These are phyloP conservation scores for Aphanomyces astaci DNA, from an alignment of 352 stramenopile genomes.

Conservation along the genomic window DNA sequence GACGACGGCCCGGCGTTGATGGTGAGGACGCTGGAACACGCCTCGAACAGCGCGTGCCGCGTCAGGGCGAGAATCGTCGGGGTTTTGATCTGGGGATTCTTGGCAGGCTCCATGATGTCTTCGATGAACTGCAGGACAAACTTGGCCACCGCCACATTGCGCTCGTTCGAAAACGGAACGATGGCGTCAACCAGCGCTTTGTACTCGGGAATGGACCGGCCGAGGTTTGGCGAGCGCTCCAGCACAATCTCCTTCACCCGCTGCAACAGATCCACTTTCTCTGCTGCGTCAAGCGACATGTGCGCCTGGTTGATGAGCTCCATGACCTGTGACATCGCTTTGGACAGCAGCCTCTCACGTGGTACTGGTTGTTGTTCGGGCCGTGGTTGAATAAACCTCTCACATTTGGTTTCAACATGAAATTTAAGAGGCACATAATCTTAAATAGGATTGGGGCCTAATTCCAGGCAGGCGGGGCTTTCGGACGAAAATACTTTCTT, in stretches of 20 bases:
- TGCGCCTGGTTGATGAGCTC: slow-evolving; percentile 19
- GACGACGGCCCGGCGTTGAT: slow-evolving; percentile 20
- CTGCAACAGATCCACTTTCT: slow-evolving; percentile 52
- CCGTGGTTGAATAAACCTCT: neutral
- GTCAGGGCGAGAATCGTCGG: slow-evolving; percentile 44
- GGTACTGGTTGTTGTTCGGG: neutral
- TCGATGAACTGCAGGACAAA: slow-evolving; percentile 45
- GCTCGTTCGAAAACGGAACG: slow-evolving; percentile 9
- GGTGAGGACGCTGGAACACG: slow-evolving; percentile 1
- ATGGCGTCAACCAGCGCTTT: slow-evolving; percentile 48
- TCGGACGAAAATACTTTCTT: too few relatives aligned
- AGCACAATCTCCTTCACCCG: slow-evolving; percentile 54
- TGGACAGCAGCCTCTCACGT: neutral
- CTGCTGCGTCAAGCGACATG: slow-evolving; percentile 21
- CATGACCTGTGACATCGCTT: slow-evolving; percentile 13
- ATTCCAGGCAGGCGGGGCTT: too few relatives aligned
- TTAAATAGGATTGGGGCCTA: too few relatives aligned
- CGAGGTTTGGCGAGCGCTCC: slow-evolving; percentile 37
- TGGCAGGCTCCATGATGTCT: slow-evolving; percentile 27
- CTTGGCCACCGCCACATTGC: slow-evolving; percentile 14
- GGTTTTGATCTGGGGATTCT: slow-evolving; percentile 33
- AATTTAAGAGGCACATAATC: too few relatives aligned
- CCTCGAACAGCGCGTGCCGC: slow-evolving; percentile 37
- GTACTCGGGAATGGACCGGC: slow-evolving; percentile 31
- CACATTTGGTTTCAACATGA: neutral